Percentiles rank a stretch among this genome's conserved stretches.
Evolutionary conservation across 108 stramenopile species (phyloP).

Genomic region (Aurantiochytrium sp.): DNA sequence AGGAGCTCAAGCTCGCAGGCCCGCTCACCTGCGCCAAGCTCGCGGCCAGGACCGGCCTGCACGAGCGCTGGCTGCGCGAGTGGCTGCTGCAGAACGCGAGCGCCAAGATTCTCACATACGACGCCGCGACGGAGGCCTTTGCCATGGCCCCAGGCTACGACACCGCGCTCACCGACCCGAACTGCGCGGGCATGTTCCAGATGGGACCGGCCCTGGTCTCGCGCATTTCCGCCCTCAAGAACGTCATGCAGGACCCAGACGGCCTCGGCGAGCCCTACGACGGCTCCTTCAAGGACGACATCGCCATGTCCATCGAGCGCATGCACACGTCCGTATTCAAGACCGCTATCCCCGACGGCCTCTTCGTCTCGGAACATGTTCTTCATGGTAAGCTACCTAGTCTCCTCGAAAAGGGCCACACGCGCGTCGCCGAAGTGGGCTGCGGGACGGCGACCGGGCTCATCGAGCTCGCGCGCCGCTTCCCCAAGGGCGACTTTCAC

Average conservation of each 20-base stretch:
- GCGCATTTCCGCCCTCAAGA: neutral
- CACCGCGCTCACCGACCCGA: neutral
- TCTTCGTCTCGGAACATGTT: neutral
- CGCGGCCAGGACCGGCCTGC: neutral
- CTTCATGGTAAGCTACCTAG: neutral
- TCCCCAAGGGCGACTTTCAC: neutral
- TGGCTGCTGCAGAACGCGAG: neutral
- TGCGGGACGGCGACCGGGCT: neutral
- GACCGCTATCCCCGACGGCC: neutral
- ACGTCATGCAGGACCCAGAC: neutral
- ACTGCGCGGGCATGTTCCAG: neutral
- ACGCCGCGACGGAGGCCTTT: neutral
- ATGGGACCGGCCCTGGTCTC: neutral
- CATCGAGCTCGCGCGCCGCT: neutral
- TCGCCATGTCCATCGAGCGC: neutral
- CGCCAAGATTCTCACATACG: neutral
- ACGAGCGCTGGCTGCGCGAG: conserved; percentile 20
- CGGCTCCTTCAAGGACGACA: conserved; percentile 2
- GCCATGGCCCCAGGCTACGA: neutral
- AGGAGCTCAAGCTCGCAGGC: neutral
- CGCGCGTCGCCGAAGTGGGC: neutral
- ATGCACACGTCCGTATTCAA: neutral
- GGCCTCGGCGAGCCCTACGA: conserved; percentile 2
- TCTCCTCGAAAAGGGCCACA: neutral
- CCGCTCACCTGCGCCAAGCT: neutral